Base-by-base conservation (phyloP, 108 stramenopile genomes). In the Cyclotella choctawhatcheeana region DNA sequence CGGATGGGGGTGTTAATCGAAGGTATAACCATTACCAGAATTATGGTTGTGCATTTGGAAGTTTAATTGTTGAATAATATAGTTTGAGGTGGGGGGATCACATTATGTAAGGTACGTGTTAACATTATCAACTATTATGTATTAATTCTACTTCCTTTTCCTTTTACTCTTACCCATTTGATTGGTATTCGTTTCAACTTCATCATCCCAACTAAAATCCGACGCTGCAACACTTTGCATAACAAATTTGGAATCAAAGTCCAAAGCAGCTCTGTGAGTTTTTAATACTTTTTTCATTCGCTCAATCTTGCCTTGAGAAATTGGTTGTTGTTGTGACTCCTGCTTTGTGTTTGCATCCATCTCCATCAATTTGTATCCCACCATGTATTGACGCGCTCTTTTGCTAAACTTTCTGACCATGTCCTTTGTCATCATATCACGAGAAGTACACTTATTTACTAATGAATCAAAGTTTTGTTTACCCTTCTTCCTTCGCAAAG, bases 401-500 rank as follows among this genome's bases (percentile, higher is more conserved):
- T 14, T 50, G 18, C 48, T 50, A n/a, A 20, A 50, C 17, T n/a
- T 10, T n/a, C 48, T 50, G 4, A n/a, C 17, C 4, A n/a, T 18
- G 4, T 50, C 48, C 4, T 10, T 14, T n/a, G 6, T 50, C 17
- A 71, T 44, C 10, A 44, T 2, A 24, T 71, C 69, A 29, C 59
- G 43, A n/a, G 69, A 59, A 5, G 47, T 59, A n/a, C 43, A 44
- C 22, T 61, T 61, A 5, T 6, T 4, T 10, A 61, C 27, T n/a
- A 59, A 44, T n/a, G 13, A 17, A 0, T 44, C 44, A 47, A 71
- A 71, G 22, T 71, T 61, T 26, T 45, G 44, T 29, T 60, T 71
- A 16, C 69, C 69, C 59, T 58, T 69, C 44, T 81, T 81, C 5
- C 24, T 21, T 63, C 18, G 6, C 1, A 80, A 25, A 6, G 66